Base-by-base conservation (phyloP, 2,329 filamentous ascomycete species). In the Cryphonectria parasitica region DNA sequence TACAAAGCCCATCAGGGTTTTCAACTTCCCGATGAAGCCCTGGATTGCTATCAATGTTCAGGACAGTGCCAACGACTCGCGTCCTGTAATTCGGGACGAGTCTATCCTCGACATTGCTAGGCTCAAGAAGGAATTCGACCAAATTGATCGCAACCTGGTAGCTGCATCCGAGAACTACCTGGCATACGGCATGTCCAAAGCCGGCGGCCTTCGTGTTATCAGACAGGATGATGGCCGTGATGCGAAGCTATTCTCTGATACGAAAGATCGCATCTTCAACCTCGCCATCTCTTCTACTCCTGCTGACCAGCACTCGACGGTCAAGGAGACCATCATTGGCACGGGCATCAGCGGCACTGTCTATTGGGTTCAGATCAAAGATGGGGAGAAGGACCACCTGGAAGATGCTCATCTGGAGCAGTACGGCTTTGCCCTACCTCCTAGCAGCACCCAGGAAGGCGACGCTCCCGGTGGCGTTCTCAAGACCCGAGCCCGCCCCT, bases 81-180 rank as follows among this genome's bases (percentile, higher is more conserved):
- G 88, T 22, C 86, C 91, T 3, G 82, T 86, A 66, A 91, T 98
- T 79, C 90, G 91, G 52, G 89, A 93, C 70, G 92, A 95, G 74
- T 88, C 91, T 60, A 90, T 97, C 76, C 92, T 97, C 85, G 94
- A 97, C 76, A 96, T 99, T 78, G 95, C 96, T 66, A 90, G 94
- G 70, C 86, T 98, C 74, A 97, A 97, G 86, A 98, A 98, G 83
- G 94, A 97, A 6, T 98, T 98, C 77, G 96, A 99, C 78, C 96
- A 98, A 82, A 91, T 98, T 73, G 96, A 99, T 78, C 92, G 97
- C 74, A 97, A 95, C 73, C 87, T 99, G 43, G 95, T 95, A 65
- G 92, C 95, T 6, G 95, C 95, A 25, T 95, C 94, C 36, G 91
- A 93, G 77, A 92, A 91, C 72, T 97, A 96, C 82, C 98, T 99